Conservation (phyloP, 2,329 filamentous ascomycete species). For the Eutypa lata region DNA sequence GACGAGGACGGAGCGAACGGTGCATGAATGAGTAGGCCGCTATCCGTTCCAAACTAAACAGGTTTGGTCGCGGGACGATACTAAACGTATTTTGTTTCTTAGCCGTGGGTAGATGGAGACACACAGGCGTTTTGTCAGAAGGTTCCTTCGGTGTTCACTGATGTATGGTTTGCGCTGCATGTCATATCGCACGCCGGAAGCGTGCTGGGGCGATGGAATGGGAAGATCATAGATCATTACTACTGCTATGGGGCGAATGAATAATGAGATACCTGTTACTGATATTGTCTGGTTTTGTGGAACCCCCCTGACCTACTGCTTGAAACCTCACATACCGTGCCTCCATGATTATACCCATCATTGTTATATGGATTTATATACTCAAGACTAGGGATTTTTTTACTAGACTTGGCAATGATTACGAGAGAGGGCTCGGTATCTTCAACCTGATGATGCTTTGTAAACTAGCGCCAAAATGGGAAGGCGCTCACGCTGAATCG, state of each 20-base stretch:
- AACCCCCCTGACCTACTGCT: too few species aligned
- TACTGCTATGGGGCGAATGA: not conserved
- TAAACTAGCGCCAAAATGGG: too few species aligned
- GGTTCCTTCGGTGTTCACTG: not conserved
- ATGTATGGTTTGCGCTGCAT: not conserved
- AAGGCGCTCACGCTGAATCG: too few species aligned
- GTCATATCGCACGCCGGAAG: not conserved
- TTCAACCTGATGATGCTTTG: too few species aligned
- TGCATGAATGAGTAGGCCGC: not conserved
- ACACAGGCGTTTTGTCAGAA: slow-evolving; percentile 1
- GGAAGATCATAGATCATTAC: not conserved
- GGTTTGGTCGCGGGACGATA: not conserved
- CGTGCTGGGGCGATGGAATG: not conserved
- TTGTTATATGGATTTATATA: too few species aligned
- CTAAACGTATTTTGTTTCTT: not conserved
- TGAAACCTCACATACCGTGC: too few species aligned
- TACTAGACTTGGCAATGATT: too few species aligned
- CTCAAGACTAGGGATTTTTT: too few species aligned
- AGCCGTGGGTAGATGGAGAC: not conserved
- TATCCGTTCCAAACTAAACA: too few species aligned
- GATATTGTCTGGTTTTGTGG: too few species aligned
- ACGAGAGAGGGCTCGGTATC: too few species aligned
- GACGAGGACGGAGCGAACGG: slow-evolving; percentile 9
- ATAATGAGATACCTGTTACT: not conserved
- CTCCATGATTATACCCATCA: too few species aligned